Base-by-base conservation (phyloP, 345 rosid genomes). In the Moringa oleifera region DNA sequence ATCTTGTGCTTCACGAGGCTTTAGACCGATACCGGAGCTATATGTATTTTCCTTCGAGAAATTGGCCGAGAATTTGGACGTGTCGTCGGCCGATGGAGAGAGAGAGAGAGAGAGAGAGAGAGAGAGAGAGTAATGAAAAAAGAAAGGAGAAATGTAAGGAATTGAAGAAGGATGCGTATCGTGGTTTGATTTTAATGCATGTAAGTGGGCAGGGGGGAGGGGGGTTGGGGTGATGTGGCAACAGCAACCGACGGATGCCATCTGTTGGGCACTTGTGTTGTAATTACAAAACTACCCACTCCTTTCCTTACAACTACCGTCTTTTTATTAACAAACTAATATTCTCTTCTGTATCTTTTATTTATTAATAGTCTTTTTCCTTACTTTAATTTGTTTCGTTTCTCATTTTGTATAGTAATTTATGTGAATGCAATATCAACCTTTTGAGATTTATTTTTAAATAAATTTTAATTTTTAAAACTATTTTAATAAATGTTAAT, bases 141-240 rank as follows among this genome's bases (percentile, higher is more conserved):
- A 2, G 25, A 20, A 68, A 16, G 52, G 6, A 20, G 15, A 20
- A 18, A 20, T 41, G 33, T 20, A 2, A 16, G 11, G 63, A 25
- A 22, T 63, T 45, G 25, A 55, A 60, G 59, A 50, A 49, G 20
- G 36, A 46, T 53, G 31, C n/a, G n/a, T n/a, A n/a, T n/a, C n/a
- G n/a, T n/a, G 53, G 67, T 68, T 66, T 73, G 72, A 63, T 36
- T 69, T 58, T n/a, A 36, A 45, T 61, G 51, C 9, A 69, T 41
- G 55, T 57, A 53, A 61, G 37, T 21, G 24, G 59, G 24, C 11
- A n/a, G n/a, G n/a, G n/a, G n/a, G n/a, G n/a, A n/a, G n/a, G n/a
- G n/a, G n/a, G n/a, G n/a, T n/a, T n/a, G n/a, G n/a, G 53, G n/a
- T 73, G 80, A 73, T 77, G 75, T 62, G 47, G 67, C 60, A 18